Evolutionary conservation across 2,329 filamentous ascomycete genomes (phyloP).

Genomic region (Colletotrichum sansevieriae): DNA sequence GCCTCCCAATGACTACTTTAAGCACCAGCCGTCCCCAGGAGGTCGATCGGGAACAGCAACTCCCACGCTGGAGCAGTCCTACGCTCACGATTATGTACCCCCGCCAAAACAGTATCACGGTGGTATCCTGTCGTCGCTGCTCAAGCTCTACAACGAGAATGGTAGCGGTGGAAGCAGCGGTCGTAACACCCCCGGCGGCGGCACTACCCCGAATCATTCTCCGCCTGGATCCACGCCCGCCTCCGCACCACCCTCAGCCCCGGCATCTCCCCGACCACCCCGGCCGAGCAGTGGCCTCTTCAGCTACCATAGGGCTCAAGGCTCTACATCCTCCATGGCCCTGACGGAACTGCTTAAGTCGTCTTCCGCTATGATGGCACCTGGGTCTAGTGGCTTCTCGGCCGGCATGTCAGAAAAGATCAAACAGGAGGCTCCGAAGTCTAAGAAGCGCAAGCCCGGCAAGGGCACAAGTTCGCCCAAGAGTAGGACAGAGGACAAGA

Average conservation of each 20-base stretch:
- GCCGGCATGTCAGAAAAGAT: constrained; percentile 60
- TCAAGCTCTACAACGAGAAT: constrained; percentile 75
- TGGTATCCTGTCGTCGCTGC: constrained; percentile 78
- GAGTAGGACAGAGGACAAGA: constrained; percentile 47
- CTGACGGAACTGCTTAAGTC: constrained; percentile 67
- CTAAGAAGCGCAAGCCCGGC: constrained; percentile 49
- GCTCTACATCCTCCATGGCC: constrained; percentile 59
- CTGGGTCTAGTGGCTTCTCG: constrained; percentile 59
- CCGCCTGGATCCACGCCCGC: constrained; percentile 56
- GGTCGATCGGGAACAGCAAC: constrained; percentile 53
- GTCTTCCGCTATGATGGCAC: constrained; percentile 64
- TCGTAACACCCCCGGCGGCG: constrained; percentile 56
- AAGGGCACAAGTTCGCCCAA: constrained; percentile 34
- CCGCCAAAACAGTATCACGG: constrained; percentile 77
- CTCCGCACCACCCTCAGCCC: constrained; percentile 47
- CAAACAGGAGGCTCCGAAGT: constrained; percentile 53
- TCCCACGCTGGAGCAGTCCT: constrained; percentile 61
- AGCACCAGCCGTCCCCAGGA: constrained; percentile 44
- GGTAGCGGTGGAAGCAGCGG: constrained; percentile 54
- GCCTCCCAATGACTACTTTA: constrained; percentile 47
- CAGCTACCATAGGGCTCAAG: constrained; percentile 56
- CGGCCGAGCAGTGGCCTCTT: constrained; percentile 56
- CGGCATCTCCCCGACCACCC: constrained; percentile 49
- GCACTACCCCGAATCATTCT: constrained; percentile 55
- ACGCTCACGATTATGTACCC: constrained; percentile 70